Conservation (phyloP, 306 rosid genomes). For the Potentilla sterilis region DNA sequence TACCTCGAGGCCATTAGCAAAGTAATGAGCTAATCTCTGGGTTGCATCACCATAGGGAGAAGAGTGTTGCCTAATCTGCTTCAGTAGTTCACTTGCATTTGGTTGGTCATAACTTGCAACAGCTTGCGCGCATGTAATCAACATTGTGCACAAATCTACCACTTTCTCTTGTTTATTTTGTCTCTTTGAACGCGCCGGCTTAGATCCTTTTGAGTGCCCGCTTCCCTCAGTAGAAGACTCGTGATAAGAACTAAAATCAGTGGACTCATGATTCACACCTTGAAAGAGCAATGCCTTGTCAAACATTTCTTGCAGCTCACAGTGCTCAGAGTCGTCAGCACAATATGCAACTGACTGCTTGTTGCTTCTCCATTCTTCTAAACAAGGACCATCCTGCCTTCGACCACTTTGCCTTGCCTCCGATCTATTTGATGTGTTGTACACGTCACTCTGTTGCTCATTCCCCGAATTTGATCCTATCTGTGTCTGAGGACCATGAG, state of each 20-base stretch:
- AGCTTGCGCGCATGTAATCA: slow-evolving; percentile 39
- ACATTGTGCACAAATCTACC: slow-evolving; percentile 35
- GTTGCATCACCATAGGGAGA: slow-evolving; percentile 32
- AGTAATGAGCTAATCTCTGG: slow-evolving; percentile 43
- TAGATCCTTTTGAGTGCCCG: slow-evolving; percentile 11
- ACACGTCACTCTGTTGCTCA: not conserved
- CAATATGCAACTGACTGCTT: slow-evolving; percentile 27
- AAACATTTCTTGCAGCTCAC: slow-evolving; percentile 23
- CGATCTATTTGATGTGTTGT: not conserved
- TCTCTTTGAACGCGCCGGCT: not conserved
- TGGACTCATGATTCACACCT: not conserved
- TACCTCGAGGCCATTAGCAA: slow-evolving; percentile 37
- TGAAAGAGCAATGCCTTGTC: slow-evolving; percentile 30
- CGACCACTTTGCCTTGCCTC: slow-evolving; percentile 27
- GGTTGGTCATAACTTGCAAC: slow-evolving; percentile 29
- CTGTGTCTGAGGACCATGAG: too few species aligned
- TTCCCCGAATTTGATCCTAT: too few species aligned
- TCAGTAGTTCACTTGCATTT: slow-evolving; percentile 23
- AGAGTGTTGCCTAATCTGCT: slow-evolving; percentile 30
- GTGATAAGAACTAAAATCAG: not conserved
- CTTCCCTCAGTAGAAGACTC: not conserved
- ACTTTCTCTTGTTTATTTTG: slow-evolving; percentile 3
- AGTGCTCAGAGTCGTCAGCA: slow-evolving; percentile 16
- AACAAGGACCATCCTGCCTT: slow-evolving; percentile 7
- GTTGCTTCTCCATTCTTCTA: slow-evolving; percentile 25